Evolutionary conservation across 73 alveolate species (phyloP), one percentile per base, ranked within the genome.

Genomic region (Paramecium sexaurelia): DNA sequence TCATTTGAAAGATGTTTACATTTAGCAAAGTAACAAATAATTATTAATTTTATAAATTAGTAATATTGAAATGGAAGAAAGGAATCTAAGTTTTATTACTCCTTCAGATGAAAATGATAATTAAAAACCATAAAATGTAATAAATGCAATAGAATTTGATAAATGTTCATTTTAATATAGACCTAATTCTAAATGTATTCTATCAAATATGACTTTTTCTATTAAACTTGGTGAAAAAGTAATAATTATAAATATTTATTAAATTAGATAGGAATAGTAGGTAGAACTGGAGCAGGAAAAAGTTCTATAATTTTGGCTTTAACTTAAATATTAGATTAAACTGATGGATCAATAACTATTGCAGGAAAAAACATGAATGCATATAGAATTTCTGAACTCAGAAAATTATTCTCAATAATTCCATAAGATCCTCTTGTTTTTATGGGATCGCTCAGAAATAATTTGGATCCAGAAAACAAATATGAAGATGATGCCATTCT

Each of bases 181-280:
- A 55, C 41, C 56, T 27, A 71, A 43, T 33, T 85, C 75, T 15
- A 71, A 85, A 19, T 45, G 29, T 32, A 75, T 85, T 0, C 22
- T 85, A n/a, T 55, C 71, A 7, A 29, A 85, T 55, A 5, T 85
- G 40, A 37, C 55, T 22, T 85, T 85, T 13, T 36, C 45, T 1
- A 51, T 85, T 24, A 29, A 51, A 6, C 69, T 51, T 8, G 85
- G 69, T 15, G 37, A 47, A 29, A 85, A 56, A 85, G 92, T 85
- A 45, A 20, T 55, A 8, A 15, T 32, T 85, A 27, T 26, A 10
- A 24, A 5, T 29, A 13, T 57, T 26, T 8, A 20, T 84, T 94
- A 97, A 92, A 93, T 98, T 94, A 97, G 93, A 93, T 98, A 32
- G 99, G 99, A 13, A 93, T 97, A 24, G 98, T 98, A 2, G 99